These are phyloP conservation scores for Dissoconium aciculare DNA, from an alignment of 2,329 filamentous ascomycete species.

Conservation along the genomic window DNA sequence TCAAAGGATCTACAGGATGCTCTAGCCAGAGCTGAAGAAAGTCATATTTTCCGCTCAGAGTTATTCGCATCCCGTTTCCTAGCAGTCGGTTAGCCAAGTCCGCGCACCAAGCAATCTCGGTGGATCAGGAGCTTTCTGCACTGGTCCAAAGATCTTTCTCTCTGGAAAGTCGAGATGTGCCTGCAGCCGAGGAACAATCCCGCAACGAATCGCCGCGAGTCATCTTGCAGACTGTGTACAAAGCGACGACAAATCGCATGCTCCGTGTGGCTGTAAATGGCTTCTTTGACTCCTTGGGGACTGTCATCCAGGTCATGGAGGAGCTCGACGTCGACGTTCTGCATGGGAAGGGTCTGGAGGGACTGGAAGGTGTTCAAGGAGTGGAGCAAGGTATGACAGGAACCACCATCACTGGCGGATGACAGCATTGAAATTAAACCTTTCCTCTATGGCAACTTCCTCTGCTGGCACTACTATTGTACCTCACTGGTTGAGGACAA, in stretches of 20 bases:
- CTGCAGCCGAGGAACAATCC: constrained; percentile 6
- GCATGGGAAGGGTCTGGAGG: constrained; percentile 30
- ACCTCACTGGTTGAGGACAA: too few species aligned
- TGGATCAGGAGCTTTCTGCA: constrained; percentile 79
- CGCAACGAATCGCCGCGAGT: constrained; percentile 25
- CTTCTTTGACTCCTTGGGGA: constrained; percentile 77
- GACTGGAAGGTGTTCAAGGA: constrained; percentile 27
- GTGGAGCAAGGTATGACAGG: constrained; percentile 26
- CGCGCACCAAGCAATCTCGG: constrained; percentile 59
- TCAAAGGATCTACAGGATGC: too few species aligned
- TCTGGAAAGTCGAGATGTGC: constrained; percentile 33
- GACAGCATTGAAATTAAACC: too few species aligned
- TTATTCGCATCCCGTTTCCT: constrained; percentile 67
- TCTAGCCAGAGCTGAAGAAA: too few species aligned
- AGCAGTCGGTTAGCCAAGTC: constrained; percentile 60
- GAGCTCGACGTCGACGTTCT: constrained; percentile 77
- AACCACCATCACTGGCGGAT: constrained; percentile 6
- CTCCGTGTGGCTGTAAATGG: constrained; percentile 89
- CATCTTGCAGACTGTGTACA: constrained; percentile 60
- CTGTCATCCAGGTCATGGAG: constrained; percentile 80
- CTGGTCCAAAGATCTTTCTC: constrained; percentile 61
- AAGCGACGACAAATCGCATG: constrained; percentile 89
- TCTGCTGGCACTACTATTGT: too few species aligned
- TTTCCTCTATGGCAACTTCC: too few species aligned
- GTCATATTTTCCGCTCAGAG: constrained; percentile 41